These are phyloP conservation scores for Fallopia convolvulus DNA, from an alignment of 148 eudicot genomes.

Conservation along the genomic window DNA sequence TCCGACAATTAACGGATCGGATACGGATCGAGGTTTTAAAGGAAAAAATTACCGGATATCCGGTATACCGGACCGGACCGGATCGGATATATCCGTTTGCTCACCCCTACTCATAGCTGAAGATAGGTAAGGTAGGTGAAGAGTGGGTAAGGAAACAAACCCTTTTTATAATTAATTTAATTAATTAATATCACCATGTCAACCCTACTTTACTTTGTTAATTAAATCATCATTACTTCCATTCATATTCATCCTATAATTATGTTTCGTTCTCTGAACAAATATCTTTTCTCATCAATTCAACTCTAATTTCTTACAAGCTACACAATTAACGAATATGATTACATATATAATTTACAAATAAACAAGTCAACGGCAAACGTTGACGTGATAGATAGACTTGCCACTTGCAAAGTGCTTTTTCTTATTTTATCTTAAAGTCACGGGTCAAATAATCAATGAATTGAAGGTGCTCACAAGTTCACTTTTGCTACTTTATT, in stretches of 20 bases:
- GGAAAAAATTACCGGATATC: too few relatives aligned
- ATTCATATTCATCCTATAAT: not conserved
- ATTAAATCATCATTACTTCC: not conserved
- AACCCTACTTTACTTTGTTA: not conserved
- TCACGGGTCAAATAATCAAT: not conserved
- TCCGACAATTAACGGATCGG: too few relatives aligned
- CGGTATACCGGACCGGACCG: too few relatives aligned
- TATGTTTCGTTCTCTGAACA: not conserved
- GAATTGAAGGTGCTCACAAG: not conserved
- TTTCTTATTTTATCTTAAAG: not conserved
- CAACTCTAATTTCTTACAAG: too few relatives aligned
- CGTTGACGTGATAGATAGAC: not conserved
- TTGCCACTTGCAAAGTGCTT: not conserved
- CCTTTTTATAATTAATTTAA: not conserved
- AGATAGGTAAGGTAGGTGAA: constrained; percentile 1
- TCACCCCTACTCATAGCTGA: not conserved
- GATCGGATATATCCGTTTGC: too few relatives aligned
- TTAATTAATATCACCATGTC: not conserved
- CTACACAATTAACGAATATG: too few relatives aligned
- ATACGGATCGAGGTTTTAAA: too few relatives aligned
- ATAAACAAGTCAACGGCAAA: not conserved
- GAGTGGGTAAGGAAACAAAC: not conserved
- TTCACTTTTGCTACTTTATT: too few relatives aligned
- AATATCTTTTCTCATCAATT: too few relatives aligned
- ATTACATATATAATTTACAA: not conserved